Evolutionary conservation across 1,284 basidiomycete species (phyloP).

Genomic region (Fomitopsis betulina): DNA sequence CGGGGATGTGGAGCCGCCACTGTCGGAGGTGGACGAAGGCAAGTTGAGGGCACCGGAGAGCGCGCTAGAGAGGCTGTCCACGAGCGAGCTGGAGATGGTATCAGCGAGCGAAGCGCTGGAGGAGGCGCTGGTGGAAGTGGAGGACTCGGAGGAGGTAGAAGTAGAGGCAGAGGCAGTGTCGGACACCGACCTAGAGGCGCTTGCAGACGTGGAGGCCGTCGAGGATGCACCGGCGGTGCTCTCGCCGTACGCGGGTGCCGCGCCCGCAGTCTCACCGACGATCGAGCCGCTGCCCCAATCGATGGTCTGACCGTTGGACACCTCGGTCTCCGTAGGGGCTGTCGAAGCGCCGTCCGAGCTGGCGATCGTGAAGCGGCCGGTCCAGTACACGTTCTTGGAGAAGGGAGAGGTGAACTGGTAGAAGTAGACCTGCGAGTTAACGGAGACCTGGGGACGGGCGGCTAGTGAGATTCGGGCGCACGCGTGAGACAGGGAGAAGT

Average conservation of each 20-base stretch:
- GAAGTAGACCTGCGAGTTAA: conserved; percentile 74
- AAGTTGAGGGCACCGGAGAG: background rate
- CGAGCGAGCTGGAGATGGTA: too few species aligned
- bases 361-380: conserved; percentile 78
- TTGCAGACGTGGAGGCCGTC: background rate
- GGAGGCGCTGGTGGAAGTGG: background rate
- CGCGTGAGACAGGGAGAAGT: background rate
- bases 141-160: background rate
- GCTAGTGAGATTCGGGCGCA: background rate
- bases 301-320: conserved; percentile 51
- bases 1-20: too few species aligned
- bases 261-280: conserved; percentile 32
- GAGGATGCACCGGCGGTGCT: conserved; percentile 2
- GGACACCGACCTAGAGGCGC: background rate
- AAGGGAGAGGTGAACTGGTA: conserved; percentile 61
- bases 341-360: conserved; percentile 43
- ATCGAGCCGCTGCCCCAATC: conserved; percentile 71
- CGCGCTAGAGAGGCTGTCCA: background rate
- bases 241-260: conserved; percentile 23
- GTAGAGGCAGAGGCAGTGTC: background rate
- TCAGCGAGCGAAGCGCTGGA: background rate
- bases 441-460: conserved; percentile 45
- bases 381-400: conserved; percentile 56
- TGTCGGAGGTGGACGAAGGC: background rate
- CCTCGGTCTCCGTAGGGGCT: conserved; percentile 46